Base-by-base conservation (phyloP, 305 asterid species). In the Plantago lanceolata region DNA sequence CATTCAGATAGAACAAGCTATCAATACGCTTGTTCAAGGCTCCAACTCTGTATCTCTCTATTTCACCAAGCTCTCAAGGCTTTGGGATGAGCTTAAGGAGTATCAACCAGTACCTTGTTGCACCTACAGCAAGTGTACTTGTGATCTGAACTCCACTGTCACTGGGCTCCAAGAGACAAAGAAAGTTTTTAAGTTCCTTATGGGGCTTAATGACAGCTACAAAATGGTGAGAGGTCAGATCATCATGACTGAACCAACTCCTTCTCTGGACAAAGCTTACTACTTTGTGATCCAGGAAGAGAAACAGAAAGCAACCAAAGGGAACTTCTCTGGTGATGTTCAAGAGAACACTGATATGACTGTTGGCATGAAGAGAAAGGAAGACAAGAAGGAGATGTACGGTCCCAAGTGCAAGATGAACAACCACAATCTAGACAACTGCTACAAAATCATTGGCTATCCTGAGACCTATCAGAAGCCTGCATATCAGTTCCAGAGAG, bases 31-130 rank as follows among this genome's bases (percentile, higher is more conserved):
- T 21, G 21, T 13, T 14, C 57, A 61, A 29, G 47, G 56, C 8
- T 13, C 17, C 5, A 45, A 20, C n/a, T 1, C 55, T 5, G 14
- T n/a, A n/a, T n/a, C 45, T 45, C 54, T 28, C 28, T 65, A 65
- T 6, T 54, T 33, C 51, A 65, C 62, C 40, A 54, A 54, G 26
- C 45, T 43, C 40, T 52, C n/a, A 65, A 4, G 62, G 69, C 16
- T 24, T 65, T 16, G 4, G 55, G 62, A 50, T 5, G 55, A 65
- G 26, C 57, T 35, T 8, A 28, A 65, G 15, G 61, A 8, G 15
- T 17, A n/a, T n/a, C n/a, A n/a, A n/a, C 55, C 14, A 54, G 21
- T 19, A n/a, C 62, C 47, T 51, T 3, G 14, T 2, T 54, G 55
- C 61, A 48, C 20, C 8, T 54, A 55, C 11, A 61, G 52, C 21